These are phyloP conservation scores for Westerdykella ornata DNA, from an alignment of 2,329 filamentous ascomycete genomes.

Conservation along the genomic window DNA sequence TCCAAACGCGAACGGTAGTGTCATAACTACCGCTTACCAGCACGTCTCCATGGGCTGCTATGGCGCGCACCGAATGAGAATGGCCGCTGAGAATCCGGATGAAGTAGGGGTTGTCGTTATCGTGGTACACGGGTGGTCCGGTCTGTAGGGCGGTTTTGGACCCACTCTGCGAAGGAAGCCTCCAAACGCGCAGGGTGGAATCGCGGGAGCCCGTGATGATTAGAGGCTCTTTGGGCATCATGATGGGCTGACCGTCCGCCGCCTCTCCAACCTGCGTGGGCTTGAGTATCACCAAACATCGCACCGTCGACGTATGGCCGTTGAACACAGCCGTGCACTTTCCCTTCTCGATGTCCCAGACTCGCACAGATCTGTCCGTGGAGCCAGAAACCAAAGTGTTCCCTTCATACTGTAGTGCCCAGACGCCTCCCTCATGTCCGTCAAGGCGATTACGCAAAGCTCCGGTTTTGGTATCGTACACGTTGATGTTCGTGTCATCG, in stretches of 20 bases:
- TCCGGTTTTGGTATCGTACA: slow-evolving; percentile 95
- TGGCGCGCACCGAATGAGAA: slow-evolving; percentile 88
- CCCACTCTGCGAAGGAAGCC: slow-evolving; percentile 66
- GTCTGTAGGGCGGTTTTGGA: slow-evolving; percentile 74
- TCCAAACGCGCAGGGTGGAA: slow-evolving; percentile 90
- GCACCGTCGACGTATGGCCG: slow-evolving; percentile 93
- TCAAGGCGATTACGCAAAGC: slow-evolving; percentile 74
- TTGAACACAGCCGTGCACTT: slow-evolving; percentile 93
- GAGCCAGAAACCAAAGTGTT: slow-evolving; percentile 94
- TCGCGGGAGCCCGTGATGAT: slow-evolving; percentile 97
- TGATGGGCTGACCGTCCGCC: slow-evolving; percentile 64
- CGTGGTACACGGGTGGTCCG: slow-evolving; percentile 59
- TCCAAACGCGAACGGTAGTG: slow-evolving; percentile 91
- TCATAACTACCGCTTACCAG: slow-evolving; percentile 98
- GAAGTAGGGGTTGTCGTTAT: slow-evolving; percentile 87
- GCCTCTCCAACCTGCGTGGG: slow-evolving; percentile 70
- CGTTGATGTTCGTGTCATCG: slow-evolving; percentile 94
- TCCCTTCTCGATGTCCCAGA: slow-evolving; percentile 95
- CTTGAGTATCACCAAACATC: slow-evolving; percentile 90
- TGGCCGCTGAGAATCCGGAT: slow-evolving; percentile 81
- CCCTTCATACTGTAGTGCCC: slow-evolving; percentile 93
- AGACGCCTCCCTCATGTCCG: slow-evolving; percentile 94
- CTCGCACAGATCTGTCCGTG: slow-evolving; percentile 94
- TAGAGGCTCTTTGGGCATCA: slow-evolving; percentile 89
- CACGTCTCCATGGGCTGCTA: slow-evolving; percentile 89